Conservation (phyloP, 2,329 filamentous ascomycete species). For the Ceratocystiopsis minuta region DNA sequence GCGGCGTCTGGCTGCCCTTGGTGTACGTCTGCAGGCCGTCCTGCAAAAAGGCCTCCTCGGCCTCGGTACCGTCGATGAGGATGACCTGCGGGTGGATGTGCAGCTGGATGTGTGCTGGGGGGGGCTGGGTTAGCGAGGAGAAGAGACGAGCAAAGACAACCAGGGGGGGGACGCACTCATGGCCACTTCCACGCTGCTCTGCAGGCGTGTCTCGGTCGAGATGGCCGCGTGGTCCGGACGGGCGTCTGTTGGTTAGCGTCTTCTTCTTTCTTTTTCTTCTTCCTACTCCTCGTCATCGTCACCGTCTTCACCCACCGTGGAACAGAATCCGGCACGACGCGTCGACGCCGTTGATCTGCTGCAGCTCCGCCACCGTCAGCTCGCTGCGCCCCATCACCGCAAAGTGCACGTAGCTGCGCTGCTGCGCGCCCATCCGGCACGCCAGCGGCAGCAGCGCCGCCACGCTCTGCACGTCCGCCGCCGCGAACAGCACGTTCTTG, state of each 20-base stretch:
- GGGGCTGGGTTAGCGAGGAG: slow-evolving; percentile 7
- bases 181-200: slow-evolving; percentile 42
- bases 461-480: slow-evolving; percentile 55
- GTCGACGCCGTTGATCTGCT: slow-evolving; percentile 63
- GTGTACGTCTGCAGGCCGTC: slow-evolving; percentile 39
- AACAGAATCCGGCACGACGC: slow-evolving; percentile 47
- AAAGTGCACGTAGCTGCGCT: slow-evolving; percentile 63
- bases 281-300: too few species aligned
- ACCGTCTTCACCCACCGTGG: slow-evolving; percentile 24
- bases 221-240: slow-evolving; percentile 53
- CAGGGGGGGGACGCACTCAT: slow-evolving; percentile 29
- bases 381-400: slow-evolving; percentile 57
- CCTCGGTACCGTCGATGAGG: slow-evolving; percentile 47
- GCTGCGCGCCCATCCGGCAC: slow-evolving; percentile 62
- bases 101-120: slow-evolving; percentile 43
- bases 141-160: too few species aligned
- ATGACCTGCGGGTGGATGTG: slow-evolving; percentile 65
- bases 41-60: slow-evolving; percentile 53
- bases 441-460: slow-evolving; percentile 61
- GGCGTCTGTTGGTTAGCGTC: slow-evolving; percentile 39
- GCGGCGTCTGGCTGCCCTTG: slow-evolving; percentile 31
- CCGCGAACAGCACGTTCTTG: slow-evolving; percentile 62
- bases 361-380: slow-evolving; percentile 49
- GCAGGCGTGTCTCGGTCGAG: slow-evolving; percentile 54
- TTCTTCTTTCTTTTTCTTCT: too few species aligned